phyloP scores from a whole-genome alignment of 2,329 filamentous ascomycete genomes.

The Botryotinia calthae region DNA sequence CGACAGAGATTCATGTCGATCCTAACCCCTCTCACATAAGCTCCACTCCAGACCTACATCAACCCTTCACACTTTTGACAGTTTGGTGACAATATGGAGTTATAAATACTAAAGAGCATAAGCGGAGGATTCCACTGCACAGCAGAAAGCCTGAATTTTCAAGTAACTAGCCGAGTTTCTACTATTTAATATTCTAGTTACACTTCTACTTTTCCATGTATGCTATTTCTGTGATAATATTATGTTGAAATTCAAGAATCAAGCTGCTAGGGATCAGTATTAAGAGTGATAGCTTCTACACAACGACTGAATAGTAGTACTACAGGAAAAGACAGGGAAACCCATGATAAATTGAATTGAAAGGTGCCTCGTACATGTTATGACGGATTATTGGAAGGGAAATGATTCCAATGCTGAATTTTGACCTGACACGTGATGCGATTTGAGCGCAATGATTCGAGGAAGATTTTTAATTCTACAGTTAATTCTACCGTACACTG shows the following conservation, averaged over 20 bases:
- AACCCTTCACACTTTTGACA: too few relatives aligned
- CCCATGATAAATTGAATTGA: neutral
- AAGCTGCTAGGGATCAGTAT: too few relatives aligned
- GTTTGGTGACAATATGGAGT: too few relatives aligned
- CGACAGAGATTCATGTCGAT: too few relatives aligned
- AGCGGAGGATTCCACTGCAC: too few relatives aligned
- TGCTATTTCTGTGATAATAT: neutral
- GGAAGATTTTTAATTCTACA: neutral
- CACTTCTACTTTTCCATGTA: neutral
- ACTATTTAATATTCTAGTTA: neutral
- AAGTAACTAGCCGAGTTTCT: accelerated
- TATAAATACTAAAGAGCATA: too few relatives aligned
- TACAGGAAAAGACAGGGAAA: neutral
- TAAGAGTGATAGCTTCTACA: too few relatives aligned
- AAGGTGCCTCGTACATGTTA: accelerated
- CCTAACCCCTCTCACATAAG: too few relatives aligned
- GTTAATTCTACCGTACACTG: neutral
- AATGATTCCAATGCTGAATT: neutral
- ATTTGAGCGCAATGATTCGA: neutral
- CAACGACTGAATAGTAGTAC: neutral
- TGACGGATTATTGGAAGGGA: neutral
- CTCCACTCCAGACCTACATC: too few relatives aligned
- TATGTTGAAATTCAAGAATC: too few relatives aligned
- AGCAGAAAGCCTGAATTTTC: neutral
- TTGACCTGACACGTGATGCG: neutral